Conservation (phyloP, 257 asterid genomes). For the Salvia rosmarinus region DNA sequence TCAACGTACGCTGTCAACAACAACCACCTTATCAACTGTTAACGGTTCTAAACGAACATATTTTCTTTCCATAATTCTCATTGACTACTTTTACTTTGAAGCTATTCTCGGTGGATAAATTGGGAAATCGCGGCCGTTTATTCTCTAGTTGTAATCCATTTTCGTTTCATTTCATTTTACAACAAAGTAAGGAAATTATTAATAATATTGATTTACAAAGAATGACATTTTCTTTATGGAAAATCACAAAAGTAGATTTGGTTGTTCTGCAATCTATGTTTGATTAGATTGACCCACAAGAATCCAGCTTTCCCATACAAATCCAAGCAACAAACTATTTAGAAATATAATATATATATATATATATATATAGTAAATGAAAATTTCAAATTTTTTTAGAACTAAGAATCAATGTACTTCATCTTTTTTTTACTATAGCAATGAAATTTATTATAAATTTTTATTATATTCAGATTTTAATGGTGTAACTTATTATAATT, state of each 20-base stretch:
- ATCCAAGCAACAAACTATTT: no score
- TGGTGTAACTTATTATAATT: no score
- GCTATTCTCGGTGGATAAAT: neutral
- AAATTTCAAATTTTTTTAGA: no score
- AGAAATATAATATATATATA: no score
- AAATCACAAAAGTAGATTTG: constrained; percentile 38
- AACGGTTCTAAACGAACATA: neutral
- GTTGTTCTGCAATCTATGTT: no score
- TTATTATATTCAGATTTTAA: no score
- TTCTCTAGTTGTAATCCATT: neutral
- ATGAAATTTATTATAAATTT: no score
- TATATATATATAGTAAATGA: no score
- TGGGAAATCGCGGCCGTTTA: constrained; percentile 33
- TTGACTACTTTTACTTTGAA: neutral
- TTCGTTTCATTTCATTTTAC: no score
- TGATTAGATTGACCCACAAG: constrained; percentile 20
- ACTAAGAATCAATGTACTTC: no score
- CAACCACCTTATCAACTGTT: neutral
- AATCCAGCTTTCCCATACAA: no score
- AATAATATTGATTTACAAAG: constrained; percentile 14
- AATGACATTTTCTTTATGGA: neutral
- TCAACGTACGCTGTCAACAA: neutral
- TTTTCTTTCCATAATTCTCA: neutral
- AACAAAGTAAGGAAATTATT: constrained; percentile 24
- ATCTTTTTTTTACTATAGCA: no score